Conservation (phyloP, 257 asterid species). For the Solanum lycopersicoides region DNA sequence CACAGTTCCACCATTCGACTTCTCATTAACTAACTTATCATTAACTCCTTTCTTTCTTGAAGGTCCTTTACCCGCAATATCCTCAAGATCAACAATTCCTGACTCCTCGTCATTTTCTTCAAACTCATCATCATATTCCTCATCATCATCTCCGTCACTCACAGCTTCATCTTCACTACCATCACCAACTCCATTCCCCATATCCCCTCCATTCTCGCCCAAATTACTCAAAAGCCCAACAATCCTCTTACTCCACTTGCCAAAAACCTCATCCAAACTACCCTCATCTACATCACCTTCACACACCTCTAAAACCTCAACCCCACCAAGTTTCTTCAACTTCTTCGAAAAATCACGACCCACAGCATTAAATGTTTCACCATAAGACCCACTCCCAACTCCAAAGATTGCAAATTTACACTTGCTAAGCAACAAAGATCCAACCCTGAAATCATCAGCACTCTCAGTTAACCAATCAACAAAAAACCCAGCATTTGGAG, state of each 20-base stretch:
- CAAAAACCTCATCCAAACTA: slow-evolving; percentile 61
- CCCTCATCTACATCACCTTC: slow-evolving; percentile 83
- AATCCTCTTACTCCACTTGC: slow-evolving; percentile 53
- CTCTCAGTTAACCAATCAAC: slow-evolving; percentile 86
- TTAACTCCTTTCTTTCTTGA: slow-evolving; percentile 43
- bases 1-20: slow-evolving; percentile 34
- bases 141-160: slow-evolving; percentile 29
- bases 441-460: slow-evolving; percentile 90
- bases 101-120: slow-evolving; percentile 24
- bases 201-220: slow-evolving; percentile 14
- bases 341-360: slow-evolving; percentile 42
- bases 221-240: slow-evolving; percentile 40
- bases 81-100: slow-evolving; percentile 86
- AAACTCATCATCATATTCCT: slow-evolving; percentile 14
- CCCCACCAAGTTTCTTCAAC: slow-evolving; percentile 66
- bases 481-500: slow-evolving; percentile 61
- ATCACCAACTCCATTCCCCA: slow-evolving; percentile 18
- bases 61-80: slow-evolving; percentile 86
- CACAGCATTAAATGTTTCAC: slow-evolving; percentile 55
- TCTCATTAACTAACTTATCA: slow-evolving; percentile 40
- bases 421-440: slow-evolving; percentile 51
- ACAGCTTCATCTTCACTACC: slow-evolving; percentile 42
- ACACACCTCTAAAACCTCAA: slow-evolving; percentile 51
- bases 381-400: slow-evolving; percentile 78
- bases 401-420: slow-evolving; percentile 79